These are phyloP conservation scores for Macrophomina tecta DNA, from an alignment of 2,329 filamentous ascomycete species.

Conservation along the genomic window DNA sequence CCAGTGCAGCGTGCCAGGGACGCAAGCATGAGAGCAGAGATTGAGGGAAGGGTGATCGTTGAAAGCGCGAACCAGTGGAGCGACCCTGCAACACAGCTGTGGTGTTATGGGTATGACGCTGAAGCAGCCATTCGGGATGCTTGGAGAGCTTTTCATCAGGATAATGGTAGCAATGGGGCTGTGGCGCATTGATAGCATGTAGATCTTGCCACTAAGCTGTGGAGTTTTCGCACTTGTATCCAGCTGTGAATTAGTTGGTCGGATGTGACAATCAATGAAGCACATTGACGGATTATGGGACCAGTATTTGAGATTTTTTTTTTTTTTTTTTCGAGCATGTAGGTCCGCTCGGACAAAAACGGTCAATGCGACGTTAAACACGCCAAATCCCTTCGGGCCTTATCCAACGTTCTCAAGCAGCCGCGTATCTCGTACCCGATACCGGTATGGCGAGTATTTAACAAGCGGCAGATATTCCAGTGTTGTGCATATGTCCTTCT, in stretches of 20 bases:
- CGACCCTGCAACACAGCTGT: constrained; percentile 9
- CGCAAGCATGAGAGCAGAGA: constrained; percentile 31
- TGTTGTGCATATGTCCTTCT: too few species aligned
- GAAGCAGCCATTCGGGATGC: background rate
- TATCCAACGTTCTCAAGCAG: background rate
- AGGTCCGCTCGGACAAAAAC: too few species aligned
- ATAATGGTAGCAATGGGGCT: background rate
- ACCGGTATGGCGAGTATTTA: background rate
- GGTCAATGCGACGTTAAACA: too few species aligned
- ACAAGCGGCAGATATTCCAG: background rate
- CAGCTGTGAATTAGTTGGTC: too few species aligned
- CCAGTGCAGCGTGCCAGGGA: constrained; percentile 34
- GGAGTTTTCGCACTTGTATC: too few species aligned
- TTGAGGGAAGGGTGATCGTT: background rate
- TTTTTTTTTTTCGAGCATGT: too few species aligned
- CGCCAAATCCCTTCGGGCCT: background rate
- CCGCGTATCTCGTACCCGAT: background rate
- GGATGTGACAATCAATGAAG: too few species aligned
- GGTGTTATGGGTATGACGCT: constrained; percentile 18
- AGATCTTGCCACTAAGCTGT: too few species aligned
- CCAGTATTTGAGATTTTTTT: too few species aligned
- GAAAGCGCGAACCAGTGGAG: constrained; percentile 10
- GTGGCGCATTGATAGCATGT: background rate
- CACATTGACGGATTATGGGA: too few species aligned
- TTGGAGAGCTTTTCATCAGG: constrained; percentile 31